Evolutionary conservation across 2,329 filamentous ascomycete species (phyloP), one percentile per base, ranked within the genome.

Genomic region (Dryadomyces quercivorus): DNA sequence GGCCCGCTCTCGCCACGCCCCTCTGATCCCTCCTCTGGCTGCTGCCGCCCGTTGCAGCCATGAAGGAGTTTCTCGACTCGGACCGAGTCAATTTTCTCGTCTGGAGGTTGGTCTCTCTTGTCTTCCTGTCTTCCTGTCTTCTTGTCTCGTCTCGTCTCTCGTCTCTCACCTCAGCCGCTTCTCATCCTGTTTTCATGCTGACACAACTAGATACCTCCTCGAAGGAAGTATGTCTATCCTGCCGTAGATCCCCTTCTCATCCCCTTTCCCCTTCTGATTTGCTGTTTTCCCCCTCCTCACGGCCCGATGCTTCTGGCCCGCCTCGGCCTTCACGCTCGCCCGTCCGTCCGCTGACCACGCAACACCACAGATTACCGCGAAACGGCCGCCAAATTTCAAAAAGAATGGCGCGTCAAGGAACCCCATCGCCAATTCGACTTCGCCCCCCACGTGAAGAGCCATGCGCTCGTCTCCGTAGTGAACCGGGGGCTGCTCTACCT

Each of bases 31-130:
- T 34, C 20, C 18, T 34, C 45, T 51, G 56, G 55, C 56, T 55
- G 48, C 44, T 51, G 54, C 54, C 52, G 40, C 22, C 59, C 60
- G 62, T 61, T 58, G 58, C 63, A 61, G 64, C 58, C 60, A 81
- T 81, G 77, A 81, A 81, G 72, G 78, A 82, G 71, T 74, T 75
- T 65, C 74, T 85, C 64, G 77, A 82, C 75, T 82, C 79, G 61
- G 76, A 84, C 69, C 75, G 78, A 73, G 73, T 84, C 75, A 85
- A 84, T 73, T 84, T 80, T 75, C 75, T 85, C 68, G 75, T 85
- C 67, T 85, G 81, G 81, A 82, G 80, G 81, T 85, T 75, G 69
- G 81, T 77, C 57, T 61, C 60, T 56, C 55, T 54, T 31, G 50
- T 16, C 47, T 40, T 44, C 22, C 22, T 18, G 22, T 12, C 2